phyloP scores from a whole-genome alignment of 768 basidiomycete species.

The Hericium erinaceus region DNA sequence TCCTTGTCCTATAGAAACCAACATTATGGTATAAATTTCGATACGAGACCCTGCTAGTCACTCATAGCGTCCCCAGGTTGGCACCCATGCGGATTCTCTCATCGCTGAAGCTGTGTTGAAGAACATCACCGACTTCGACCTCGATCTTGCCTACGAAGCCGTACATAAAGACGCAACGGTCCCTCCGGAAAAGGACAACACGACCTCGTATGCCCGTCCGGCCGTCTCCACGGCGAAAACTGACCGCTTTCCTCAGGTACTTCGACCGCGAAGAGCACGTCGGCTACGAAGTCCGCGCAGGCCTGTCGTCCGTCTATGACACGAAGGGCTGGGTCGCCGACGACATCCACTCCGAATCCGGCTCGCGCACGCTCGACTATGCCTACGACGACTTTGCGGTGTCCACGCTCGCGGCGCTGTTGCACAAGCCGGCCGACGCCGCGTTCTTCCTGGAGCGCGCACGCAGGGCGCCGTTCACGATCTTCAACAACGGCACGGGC shows the following conservation, averaged over 20 bases:
- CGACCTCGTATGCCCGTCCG: constrained; percentile 31
- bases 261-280: constrained; percentile 70
- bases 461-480: constrained; percentile 42
- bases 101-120: constrained; percentile 65
- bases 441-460: constrained; percentile 49
- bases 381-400: constrained; percentile 76
- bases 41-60: neutral
- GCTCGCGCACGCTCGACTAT: constrained; percentile 70
- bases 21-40: constrained; percentile 54
- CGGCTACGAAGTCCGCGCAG: constrained; percentile 76
- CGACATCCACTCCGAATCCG: constrained; percentile 73
- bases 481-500: constrained; percentile 62
- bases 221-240: neutral
- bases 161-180: constrained; percentile 67
- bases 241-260: constrained; percentile 33
- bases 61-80: constrained; percentile 34
- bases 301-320: constrained; percentile 60
- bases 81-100: constrained; percentile 72
- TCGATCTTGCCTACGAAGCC: constrained; percentile 59
- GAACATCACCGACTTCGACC: constrained; percentile 54
- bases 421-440: constrained; percentile 42
- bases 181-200: constrained; percentile 47
- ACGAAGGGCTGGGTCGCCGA: constrained; percentile 68
- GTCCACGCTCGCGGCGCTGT: constrained; percentile 46
- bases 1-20: constrained; percentile 42